Conservation (phyloP, 129 eudicot species). For the Oenanthe sinensis region DNA sequence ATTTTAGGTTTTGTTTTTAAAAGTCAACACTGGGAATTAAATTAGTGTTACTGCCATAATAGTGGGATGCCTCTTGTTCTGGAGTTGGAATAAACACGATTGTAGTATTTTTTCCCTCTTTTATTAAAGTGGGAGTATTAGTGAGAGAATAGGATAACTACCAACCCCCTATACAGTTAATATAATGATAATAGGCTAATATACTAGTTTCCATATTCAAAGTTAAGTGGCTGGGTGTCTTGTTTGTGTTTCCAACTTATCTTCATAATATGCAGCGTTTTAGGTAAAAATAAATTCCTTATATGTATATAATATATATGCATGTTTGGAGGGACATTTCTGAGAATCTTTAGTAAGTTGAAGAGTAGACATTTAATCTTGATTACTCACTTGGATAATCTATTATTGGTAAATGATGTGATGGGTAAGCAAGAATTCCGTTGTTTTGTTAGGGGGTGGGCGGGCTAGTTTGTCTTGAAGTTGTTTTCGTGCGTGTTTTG, state of each 20-base stretch:
- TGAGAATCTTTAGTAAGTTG: too few species aligned
- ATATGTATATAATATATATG: too few species aligned
- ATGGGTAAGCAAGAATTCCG: neutral
- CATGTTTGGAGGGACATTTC: too few species aligned
- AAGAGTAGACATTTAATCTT: neutral
- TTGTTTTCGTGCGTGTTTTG: too few species aligned
- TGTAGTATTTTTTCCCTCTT: neutral
- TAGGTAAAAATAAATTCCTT: too few species aligned
- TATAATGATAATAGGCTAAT: neutral
- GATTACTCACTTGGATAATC: neutral
- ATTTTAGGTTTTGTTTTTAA: too few species aligned
- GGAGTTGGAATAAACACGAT: neutral
- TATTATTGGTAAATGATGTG: neutral
- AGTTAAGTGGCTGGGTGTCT: neutral
- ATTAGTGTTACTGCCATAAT: neutral
- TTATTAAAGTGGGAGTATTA: neutral
- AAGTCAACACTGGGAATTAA: neutral
- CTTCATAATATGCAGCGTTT: neutral
- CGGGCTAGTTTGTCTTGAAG: too few species aligned
- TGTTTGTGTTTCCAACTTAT: neutral
- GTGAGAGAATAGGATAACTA: neutral
- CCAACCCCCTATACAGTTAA: neutral
- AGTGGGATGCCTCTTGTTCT: neutral
- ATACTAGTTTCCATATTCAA: neutral
- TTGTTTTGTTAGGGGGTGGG: neutral